Evolutionary conservation across 177 flowering plant genomes (phyloP).

Genomic region (Telopea speciosissima): DNA sequence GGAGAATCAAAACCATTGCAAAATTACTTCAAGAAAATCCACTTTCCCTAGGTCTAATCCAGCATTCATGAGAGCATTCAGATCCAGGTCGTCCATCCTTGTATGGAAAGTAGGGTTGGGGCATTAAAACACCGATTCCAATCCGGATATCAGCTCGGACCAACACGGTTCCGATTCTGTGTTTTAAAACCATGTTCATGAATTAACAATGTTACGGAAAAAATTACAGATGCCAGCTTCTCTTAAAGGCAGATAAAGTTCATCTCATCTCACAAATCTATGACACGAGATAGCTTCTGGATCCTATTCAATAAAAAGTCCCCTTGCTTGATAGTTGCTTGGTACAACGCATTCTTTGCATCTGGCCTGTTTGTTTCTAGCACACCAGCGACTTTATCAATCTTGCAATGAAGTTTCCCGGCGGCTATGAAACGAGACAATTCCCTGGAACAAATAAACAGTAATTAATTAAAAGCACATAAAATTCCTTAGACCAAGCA

Average conservation of each 20-base stretch:
- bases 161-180: too few relatives aligned
- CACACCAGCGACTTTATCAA: conserved; percentile 95
- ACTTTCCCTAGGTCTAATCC: neutral
- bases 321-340: conserved; percentile 95
- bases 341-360: conserved; percentile 93
- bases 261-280: conserved; percentile 50
- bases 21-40: neutral
- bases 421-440: conserved; percentile 94
- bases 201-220: neutral
- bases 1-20: neutral
- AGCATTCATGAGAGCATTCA: neutral
- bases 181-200: too few relatives aligned
- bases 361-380: conserved; percentile 95
- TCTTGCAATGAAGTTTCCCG: conserved; percentile 95
- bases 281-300: conserved; percentile 93
- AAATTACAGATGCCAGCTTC: neutral
- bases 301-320: conserved; percentile 88
- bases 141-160: too few relatives aligned
- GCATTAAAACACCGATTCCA: too few relatives aligned
- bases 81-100: too few relatives aligned
- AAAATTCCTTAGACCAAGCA: neutral
- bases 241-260: neutral
- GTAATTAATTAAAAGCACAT: neutral
- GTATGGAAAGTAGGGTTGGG: too few relatives aligned
- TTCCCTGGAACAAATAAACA: conserved; percentile 49